These are phyloP conservation scores for Cyclotella cryptica DNA, from an alignment of 108 stramenopile species.

Conservation along the genomic window DNA sequence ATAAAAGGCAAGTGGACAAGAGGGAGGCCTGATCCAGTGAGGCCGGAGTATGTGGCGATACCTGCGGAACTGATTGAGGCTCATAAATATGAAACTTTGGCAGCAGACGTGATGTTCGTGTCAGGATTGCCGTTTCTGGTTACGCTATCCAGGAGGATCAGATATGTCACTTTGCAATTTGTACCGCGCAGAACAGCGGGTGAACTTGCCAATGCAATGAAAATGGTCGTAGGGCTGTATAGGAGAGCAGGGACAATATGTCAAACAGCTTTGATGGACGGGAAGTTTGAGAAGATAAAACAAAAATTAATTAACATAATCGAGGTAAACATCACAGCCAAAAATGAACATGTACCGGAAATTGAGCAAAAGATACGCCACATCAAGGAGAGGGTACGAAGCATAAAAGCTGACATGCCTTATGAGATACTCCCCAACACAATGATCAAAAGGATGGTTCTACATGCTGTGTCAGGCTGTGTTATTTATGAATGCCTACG, in stretches of 20 bases:
- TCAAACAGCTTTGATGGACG: neutral
- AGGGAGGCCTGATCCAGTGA: neutral
- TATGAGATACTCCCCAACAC: conserved; percentile 17
- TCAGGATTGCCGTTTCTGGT: too few species aligned
- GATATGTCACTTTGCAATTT: neutral
- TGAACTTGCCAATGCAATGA: neutral
- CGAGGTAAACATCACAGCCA: neutral
- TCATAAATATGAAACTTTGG: neutral
- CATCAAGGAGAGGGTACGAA: conserved; percentile 37
- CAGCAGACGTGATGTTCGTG: neutral
- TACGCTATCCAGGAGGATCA: neutral
- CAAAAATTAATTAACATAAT: neutral
- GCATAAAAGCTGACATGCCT: conserved; percentile 23
- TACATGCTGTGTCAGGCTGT: neutral
- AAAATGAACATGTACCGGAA: neutral
- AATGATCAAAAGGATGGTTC: conserved; percentile 39
- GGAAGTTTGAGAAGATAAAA: neutral
- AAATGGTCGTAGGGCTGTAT: neutral
- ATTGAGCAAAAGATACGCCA: neutral
- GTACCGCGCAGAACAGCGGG: neutral
- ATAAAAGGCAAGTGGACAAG: too few species aligned
- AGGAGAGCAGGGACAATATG: neutral
- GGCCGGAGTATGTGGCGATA: neutral
- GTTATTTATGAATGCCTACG: conserved; percentile 35
- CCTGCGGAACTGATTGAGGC: neutral